Percentiles rank a stretch among this genome's conserved stretches.
These are phyloP conservation scores for Phytophthora ramorum DNA, from an alignment of 352 stramenopile genomes.

Conservation along the genomic window DNA sequence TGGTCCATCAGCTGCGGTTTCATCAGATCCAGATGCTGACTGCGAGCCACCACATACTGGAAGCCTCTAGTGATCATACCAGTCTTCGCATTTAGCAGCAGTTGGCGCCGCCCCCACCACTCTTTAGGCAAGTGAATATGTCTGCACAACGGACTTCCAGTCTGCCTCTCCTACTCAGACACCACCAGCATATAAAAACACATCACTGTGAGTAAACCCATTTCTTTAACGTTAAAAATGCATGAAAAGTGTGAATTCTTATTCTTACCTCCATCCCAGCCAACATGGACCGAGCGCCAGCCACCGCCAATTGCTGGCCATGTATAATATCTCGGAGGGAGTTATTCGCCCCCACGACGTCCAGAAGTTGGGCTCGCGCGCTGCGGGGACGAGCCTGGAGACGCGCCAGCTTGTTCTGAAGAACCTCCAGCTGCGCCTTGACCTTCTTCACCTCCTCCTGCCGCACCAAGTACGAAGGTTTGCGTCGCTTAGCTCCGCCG, in stretches of 20 bases:
- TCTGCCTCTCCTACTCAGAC: no score
- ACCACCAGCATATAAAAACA: not conserved
- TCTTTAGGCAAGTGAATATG: no score
- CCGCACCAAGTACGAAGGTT: no score
- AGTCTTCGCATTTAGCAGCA: no score
- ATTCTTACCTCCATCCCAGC: constrained; percentile 25
- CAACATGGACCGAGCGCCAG: no score
- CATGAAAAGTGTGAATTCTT: constrained; percentile 4
- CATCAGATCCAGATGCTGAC: no score
- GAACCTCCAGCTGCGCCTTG: constrained; percentile 21
- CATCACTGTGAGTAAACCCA: not conserved
- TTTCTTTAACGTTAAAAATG: not conserved
- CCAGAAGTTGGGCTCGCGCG: constrained; percentile 21
- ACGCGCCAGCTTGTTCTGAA: constrained; percentile 24
- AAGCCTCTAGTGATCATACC: no score
- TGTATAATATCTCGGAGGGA: constrained; percentile 38
- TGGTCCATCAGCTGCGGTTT: no score
- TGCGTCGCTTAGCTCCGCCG: no score
- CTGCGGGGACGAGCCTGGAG: constrained; percentile 33
- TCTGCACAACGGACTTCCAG: no score
- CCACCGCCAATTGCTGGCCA: not conserved
- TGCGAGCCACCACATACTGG: no score
- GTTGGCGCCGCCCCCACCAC: no score
- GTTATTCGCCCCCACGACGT: constrained; percentile 25
- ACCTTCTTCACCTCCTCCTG: constrained; percentile 39